A percentile compares a stretch with the other conserved stretches of the same genome.
These are phyloP conservation scores for Lablab purpureus DNA, from an alignment of 306 rosid species.

Conservation along the genomic window DNA sequence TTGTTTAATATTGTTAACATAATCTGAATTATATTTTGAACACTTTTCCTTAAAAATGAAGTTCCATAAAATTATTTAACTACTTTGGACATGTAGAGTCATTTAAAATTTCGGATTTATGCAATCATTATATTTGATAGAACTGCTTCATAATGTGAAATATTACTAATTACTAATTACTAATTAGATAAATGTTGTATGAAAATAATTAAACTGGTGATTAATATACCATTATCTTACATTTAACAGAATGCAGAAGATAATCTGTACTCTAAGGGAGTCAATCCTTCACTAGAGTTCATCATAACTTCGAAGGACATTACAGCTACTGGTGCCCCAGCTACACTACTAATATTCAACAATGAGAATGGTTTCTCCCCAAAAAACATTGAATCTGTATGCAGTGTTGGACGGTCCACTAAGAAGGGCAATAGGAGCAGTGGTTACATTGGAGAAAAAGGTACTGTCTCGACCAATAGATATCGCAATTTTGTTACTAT, in stretches of 20 bases:
- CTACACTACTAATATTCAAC: slow-evolving; percentile 55
- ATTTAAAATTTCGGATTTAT: too few relatives aligned
- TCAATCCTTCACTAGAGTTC: slow-evolving; percentile 68
- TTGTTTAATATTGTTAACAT: too few relatives aligned
- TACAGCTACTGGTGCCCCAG: slow-evolving; percentile 67
- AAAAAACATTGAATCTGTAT: slow-evolving; percentile 70
- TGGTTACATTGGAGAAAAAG: slow-evolving; percentile 89
- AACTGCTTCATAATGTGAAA: too few relatives aligned
- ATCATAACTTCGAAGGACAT: slow-evolving; percentile 70
- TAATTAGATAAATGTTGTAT: not conserved
- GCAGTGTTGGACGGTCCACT: slow-evolving; percentile 82
- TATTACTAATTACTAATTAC: too few relatives aligned
- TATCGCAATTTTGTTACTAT: not conserved
- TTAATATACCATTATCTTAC: not conserved
- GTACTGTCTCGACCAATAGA: slow-evolving; percentile 35
- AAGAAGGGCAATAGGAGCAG: slow-evolving; percentile 68
- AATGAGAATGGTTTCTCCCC: slow-evolving; percentile 59
- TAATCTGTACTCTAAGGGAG: slow-evolving; percentile 58
- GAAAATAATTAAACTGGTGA: not conserved
- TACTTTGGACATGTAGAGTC: too few relatives aligned
- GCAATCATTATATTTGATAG: too few relatives aligned
- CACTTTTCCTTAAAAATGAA: too few relatives aligned
- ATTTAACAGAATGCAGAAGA: slow-evolving; percentile 79
- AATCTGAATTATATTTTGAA: too few relatives aligned
- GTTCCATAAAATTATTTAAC: too few relatives aligned